Base-by-base conservation (phyloP, 2,329 filamentous ascomycete species). In the Aspergillus aculeatinus region DNA sequence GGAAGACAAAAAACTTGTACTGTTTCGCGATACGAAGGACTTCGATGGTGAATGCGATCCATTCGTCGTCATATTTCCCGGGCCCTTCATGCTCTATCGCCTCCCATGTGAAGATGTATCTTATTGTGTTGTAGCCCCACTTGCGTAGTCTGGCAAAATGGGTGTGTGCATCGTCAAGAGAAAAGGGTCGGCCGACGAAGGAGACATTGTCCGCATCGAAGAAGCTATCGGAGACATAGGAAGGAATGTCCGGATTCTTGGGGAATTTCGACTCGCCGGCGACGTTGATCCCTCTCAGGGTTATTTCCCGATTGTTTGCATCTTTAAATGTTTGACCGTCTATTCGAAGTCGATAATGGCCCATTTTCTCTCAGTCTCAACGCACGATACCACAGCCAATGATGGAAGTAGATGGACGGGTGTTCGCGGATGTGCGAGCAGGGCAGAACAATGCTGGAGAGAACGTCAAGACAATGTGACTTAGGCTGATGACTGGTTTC, bases 71-170 rank as follows among this genome's bases (percentile, higher is more conserved):
- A 74, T 98, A 99, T 70, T 86, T 88, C 1, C 93, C 92, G 0
- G 96, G 95, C 0, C 94, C 94, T 1, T 87, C 88, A 60, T 95
- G 90, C 77, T 99, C 95, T 73, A 99, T 90, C n/a, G 95, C 94
- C 77, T 99, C 95, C 95, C 95, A 99, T 0, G 95, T 98, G 74
- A 98, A 99, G 67, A 99, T 82, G 76, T 99, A 99, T 72, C 95
- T 86, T 67, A 99, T 93, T 0, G 91, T 93, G 76, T 98, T 99
- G 82, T 96, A 99, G 14, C 95, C 95, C 82, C 89, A 96, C 70
- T 89, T 88, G 69, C 89, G 91, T 65, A 99, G 78, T 48, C 93
- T 85, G 12, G 90, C 85, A 75, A 99, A 97, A 75, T 99, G 95
- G 16, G 85, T 82, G 69, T 91, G 89, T 1, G 95, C 92, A 66